phyloP scores from a whole-genome alignment of 2,329 filamentous ascomycete genomes.

The Claviceps africana region DNA sequence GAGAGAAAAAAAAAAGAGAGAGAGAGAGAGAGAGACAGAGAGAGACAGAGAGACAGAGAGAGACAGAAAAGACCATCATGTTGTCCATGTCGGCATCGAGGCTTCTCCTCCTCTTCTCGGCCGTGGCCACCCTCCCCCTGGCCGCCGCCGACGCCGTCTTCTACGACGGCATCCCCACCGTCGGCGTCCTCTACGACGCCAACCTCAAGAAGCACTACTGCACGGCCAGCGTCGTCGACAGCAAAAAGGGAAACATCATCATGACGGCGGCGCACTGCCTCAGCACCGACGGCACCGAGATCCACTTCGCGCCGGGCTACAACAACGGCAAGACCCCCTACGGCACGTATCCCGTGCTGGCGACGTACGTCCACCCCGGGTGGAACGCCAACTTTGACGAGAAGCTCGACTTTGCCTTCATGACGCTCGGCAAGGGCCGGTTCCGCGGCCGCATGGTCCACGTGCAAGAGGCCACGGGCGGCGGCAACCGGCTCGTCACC shows the following conservation, averaged over 20 bases:
- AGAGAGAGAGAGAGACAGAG: too few species aligned
- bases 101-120: neutral
- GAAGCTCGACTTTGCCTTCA: constrained; percentile 6
- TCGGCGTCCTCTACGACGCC: constrained; percentile 4
- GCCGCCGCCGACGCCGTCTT: constrained; percentile 1
- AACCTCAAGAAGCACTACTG: constrained; percentile 4
- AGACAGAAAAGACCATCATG: neutral
- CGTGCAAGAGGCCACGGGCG: constrained; percentile 6
- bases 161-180: constrained; percentile 6
- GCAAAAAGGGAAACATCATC: constrained; percentile 5
- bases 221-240: constrained; percentile 7
- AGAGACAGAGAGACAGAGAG: too few species aligned
- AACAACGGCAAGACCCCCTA: constrained; percentile 6
- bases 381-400: constrained; percentile 5
- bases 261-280: constrained; percentile 7
- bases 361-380: constrained; percentile 1
- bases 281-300: constrained; percentile 3
- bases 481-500: constrained; percentile 6
- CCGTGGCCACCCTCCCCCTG: neutral
- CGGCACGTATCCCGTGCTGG: constrained; percentile 6
- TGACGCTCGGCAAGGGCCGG: constrained; percentile 6
- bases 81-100: neutral
- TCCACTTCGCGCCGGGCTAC: constrained; percentile 7
- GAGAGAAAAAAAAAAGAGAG: too few species aligned
- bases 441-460: constrained; percentile 4